Base-by-base conservation (phyloP, 1,284 basidiomycete genomes). In the Ustilago vetiveriae region DNA sequence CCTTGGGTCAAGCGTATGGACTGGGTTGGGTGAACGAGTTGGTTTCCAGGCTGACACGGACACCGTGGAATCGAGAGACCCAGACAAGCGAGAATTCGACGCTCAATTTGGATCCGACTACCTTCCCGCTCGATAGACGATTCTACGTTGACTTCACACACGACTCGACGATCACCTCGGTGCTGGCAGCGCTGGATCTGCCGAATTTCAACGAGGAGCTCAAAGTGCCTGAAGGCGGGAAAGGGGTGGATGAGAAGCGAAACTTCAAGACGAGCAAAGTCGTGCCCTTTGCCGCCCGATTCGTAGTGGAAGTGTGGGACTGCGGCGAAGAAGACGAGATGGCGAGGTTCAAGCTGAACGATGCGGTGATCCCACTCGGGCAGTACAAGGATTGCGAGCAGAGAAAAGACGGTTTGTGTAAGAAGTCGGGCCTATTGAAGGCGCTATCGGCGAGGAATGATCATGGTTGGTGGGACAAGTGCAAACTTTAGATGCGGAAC, bases 1-100 rank as follows among this genome's bases (percentile, higher is more conserved):
- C 92, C 0, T 86, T 92, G 8, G 87, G 88, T 1, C 87, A 88
- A 3, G 89, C 89, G 3, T 90, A 91, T 76, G 94, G 94, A 27
- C 85, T 91, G 29, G 94, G 92, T 22, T 96, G 90, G 81, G 82
- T 94, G 3, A 76, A 82, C 45, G 83, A 84, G 68, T 47, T 82
- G 17, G 41, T 80, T 14, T 52, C 75, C 16, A 68, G 80, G 1
- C 44, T 82, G 35, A 69, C 62, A 10, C 23, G 42, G 7, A 49
- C 33, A 16, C 47, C 58, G 5, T 78, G 74, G 74, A 32, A 76
- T 36, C 27, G 39, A 0, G 23, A 33, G 3, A 64, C 68, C 14
- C 73, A 77, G 47, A 80, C 80, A 36, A 69, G 62, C 7, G 79
- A 82, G 58, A 82, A 82, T 42, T 32, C 67, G 5, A 81, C 80